Evolutionary conservation across 1,139 yeast genomes (phyloP).

Genomic region (Hansenula sp.): DNA sequence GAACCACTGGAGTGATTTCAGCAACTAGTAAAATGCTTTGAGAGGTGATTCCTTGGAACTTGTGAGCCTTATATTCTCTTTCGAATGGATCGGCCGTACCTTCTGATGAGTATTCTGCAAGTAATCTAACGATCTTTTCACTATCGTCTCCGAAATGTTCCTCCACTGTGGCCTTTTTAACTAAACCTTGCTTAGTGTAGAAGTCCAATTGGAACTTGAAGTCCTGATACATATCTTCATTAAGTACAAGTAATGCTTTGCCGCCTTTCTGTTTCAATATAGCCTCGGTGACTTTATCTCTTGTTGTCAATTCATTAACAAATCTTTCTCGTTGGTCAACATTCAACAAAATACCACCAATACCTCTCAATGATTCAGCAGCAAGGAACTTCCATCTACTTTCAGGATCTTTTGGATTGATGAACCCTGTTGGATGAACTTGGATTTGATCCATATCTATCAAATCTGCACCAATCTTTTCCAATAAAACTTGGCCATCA

Average conservation of each 20-base stretch:
- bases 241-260: conserved; percentile 33
- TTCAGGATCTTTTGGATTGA: conserved; percentile 56
- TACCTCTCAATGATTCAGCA: conserved; percentile 76
- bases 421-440: conserved; percentile 80
- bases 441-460: conserved; percentile 77
- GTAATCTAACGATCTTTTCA: conserved; percentile 35
- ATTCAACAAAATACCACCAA: conserved; percentile 70
- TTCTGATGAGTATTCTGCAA: conserved; percentile 44
- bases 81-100: conserved; percentile 23
- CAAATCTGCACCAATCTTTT: conserved; percentile 54
- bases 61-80: conserved; percentile 27
- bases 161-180: conserved; percentile 46
- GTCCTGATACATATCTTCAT: conserved; percentile 31
- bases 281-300: conserved; percentile 64
- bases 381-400: conserved; percentile 62
- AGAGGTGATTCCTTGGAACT: conserved; percentile 20
- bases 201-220: conserved; percentile 52
- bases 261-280: conserved; percentile 34
- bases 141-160: conserved; percentile 46
- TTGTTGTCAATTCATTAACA: conserved; percentile 66
- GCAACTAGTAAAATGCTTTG: conserved; percentile 27
- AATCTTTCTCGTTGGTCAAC: conserved; percentile 53
- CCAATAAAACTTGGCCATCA: conserved; percentile 65
- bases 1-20: conserved; percentile 69
- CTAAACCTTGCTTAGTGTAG: conserved; percentile 61